These are phyloP conservation scores for Apiospora kogelbergensis DNA, from an alignment of 2,329 filamentous ascomycete genomes.

Conservation along the genomic window DNA sequence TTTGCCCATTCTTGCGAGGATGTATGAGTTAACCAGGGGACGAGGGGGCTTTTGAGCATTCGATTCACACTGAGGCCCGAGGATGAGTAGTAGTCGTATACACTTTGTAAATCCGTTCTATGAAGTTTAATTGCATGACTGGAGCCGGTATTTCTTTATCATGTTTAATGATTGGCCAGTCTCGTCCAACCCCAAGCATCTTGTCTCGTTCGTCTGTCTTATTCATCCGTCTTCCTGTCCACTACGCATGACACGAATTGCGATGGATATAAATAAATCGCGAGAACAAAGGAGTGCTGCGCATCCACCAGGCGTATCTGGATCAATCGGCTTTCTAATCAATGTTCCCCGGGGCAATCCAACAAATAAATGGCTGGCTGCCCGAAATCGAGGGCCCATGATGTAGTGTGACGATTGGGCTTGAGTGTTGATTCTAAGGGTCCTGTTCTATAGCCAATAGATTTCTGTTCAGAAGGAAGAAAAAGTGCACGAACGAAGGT, in stretches of 20 bases:
- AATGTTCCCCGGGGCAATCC: background rate
- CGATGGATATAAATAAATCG: background rate
- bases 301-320: background rate
- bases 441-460: background rate
- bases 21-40: slow-evolving; percentile 16
- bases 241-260: background rate
- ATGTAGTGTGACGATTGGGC: background rate
- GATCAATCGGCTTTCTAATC: background rate
- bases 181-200: background rate
- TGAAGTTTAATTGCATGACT: slow-evolving; percentile 31
- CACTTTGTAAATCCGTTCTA: slow-evolving; percentile 34
- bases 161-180: slow-evolving; percentile 2
- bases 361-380: background rate
- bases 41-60: slow-evolving; percentile 7
- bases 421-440: background rate
- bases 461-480: background rate
- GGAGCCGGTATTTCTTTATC: background rate
- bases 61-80: slow-evolving; percentile 21
- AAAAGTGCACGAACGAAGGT: background rate
- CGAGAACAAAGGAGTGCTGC: background rate
- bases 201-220: slow-evolving; percentile 9
- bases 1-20: slow-evolving; percentile 21
- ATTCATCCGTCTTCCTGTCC: background rate
- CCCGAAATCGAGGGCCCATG: background rate
- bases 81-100: slow-evolving; percentile 30